Evolutionary conservation across 106 monocot genomes (phyloP).

Genomic region (Allium sativum): DNA sequence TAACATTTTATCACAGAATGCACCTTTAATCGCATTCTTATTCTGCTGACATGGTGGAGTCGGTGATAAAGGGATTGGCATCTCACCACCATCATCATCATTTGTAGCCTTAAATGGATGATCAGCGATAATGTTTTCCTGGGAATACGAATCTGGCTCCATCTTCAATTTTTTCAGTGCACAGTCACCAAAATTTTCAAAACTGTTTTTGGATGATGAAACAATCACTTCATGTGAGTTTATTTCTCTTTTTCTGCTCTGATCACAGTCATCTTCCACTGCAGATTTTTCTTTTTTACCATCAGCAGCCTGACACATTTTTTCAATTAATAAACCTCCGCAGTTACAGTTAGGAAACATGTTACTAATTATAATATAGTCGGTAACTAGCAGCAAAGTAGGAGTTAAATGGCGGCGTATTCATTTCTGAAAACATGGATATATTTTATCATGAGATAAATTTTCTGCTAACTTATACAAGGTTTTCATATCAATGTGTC

Average conservation of each 20-base stretch:
- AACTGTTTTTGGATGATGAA: not conserved
- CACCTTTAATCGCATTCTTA: too few species aligned
- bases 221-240: conserved; percentile 5
- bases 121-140: not conserved
- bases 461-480: too few species aligned
- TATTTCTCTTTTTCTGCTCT: conserved; percentile 12
- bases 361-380: too few species aligned
- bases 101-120: not conserved
- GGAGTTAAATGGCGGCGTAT: too few species aligned
- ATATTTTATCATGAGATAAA: too few species aligned
- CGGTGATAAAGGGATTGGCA: not conserved
- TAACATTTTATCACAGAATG: too few species aligned
- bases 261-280: conserved; percentile 4
- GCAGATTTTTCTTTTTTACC: not conserved
- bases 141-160: conserved; percentile 1
- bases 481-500: too few species aligned
- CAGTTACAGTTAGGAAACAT: not conserved
- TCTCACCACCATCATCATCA: conserved; percentile 3
- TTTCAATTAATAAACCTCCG: not conserved
- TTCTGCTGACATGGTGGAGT: too few species aligned
- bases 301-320: conserved; percentile 11
- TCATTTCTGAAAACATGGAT: too few species aligned
- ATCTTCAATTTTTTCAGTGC: conserved; percentile 9
- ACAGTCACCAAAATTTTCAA: conserved; percentile 2
- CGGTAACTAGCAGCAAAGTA: too few species aligned